Evolutionary conservation across 768 basidiomycete species (phyloP), one percentile per base, ranked within the genome.

Genomic region (Leucogyrophana mollusca): DNA sequence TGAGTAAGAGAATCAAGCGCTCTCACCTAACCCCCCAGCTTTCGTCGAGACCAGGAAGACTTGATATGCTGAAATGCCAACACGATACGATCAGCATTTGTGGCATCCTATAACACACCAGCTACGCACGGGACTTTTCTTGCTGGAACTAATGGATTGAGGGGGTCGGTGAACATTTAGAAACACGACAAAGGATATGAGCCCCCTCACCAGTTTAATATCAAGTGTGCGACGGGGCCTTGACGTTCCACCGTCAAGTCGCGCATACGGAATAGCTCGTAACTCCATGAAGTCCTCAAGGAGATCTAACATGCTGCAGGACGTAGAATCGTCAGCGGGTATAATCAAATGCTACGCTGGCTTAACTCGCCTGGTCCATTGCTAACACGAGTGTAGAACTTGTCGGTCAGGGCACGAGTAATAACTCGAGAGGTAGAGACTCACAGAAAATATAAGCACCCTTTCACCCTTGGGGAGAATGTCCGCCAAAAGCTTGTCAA

Each of bases 1-100:
- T 9, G 16, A 22, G 38, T n/a, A 4, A 20, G 4, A 40, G 4
- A 18, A 21, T n/a, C n/a, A n/a, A n/a, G 22, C 3, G 16, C 16
- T 58, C 65, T 42, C 53, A 77, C 85, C 85, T 23, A 87, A 71
- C 40, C 85, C 85, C 43, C 85, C 86, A 13, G 86, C 86, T 53
- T 77, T 77, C 0, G 86, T 88, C 2, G 84, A 85, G 16, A 87
- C 73, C 43, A 88, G 64, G 65, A 80, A 88, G 11, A 87, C 80
- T 53, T 85, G 70, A 56, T 83, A 81, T 0, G 83, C 83, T 75
- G 4, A 40, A 8, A 25, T 8, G 9, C 21, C 32, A 17, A 2
- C 21, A 10, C 18, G 22, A 38, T 34, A 44, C 4, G 22, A 20
- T 60, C 38, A 55, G 34, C 30, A n/a, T 21, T 21, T 17, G 13